A percentile compares a stretch with the other conserved stretches of the same genome.
These are phyloP conservation scores for Cystoderma amianthinum DNA, from an alignment of 768 basidiomycete genomes.

Conservation along the genomic window DNA sequence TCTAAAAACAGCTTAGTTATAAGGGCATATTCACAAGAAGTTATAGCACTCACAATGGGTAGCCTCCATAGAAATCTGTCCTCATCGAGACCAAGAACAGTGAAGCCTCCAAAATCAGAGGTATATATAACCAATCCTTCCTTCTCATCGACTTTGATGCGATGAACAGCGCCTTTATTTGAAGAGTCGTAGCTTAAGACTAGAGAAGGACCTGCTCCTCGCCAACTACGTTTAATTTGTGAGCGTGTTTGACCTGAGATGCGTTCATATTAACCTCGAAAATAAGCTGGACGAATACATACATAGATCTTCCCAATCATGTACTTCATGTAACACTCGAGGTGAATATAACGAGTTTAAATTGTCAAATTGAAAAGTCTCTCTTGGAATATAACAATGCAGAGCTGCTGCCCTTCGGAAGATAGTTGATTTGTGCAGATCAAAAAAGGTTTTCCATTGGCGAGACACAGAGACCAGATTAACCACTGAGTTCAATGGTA, in stretches of 20 bases:
- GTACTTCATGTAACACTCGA: not conserved
- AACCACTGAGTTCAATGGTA: not conserved
- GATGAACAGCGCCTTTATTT: conserved; percentile 45
- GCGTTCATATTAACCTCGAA: too few relatives aligned
- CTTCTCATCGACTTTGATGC: conserved; percentile 70
- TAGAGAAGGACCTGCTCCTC: conserved; percentile 37
- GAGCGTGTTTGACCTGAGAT: conserved; percentile 39
- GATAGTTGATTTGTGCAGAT: not conserved
- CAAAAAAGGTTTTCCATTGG: not conserved
- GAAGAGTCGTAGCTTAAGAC: conserved; percentile 23
- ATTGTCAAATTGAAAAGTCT: not conserved
- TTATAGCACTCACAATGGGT: conserved; percentile 30
- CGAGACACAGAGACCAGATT: conserved; percentile 1
- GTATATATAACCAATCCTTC: conserved; percentile 57
- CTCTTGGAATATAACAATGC: not conserved
- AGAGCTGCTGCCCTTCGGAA: not conserved
- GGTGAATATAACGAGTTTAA: not conserved
- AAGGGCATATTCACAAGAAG: not conserved
- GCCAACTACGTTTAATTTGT: conserved; percentile 46
- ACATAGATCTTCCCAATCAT: not conserved
- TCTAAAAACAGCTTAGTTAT: not conserved
- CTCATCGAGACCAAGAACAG: conserved; percentile 46
- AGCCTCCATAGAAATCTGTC: conserved; percentile 58
- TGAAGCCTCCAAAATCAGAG: conserved; percentile 43
- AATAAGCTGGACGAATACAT: too few relatives aligned